Percentiles rank a stretch among this genome's conserved stretches.
phyloP scores from a whole-genome alignment of 2,329 filamentous ascomycete species.

The Verruconis gallopava region DNA sequence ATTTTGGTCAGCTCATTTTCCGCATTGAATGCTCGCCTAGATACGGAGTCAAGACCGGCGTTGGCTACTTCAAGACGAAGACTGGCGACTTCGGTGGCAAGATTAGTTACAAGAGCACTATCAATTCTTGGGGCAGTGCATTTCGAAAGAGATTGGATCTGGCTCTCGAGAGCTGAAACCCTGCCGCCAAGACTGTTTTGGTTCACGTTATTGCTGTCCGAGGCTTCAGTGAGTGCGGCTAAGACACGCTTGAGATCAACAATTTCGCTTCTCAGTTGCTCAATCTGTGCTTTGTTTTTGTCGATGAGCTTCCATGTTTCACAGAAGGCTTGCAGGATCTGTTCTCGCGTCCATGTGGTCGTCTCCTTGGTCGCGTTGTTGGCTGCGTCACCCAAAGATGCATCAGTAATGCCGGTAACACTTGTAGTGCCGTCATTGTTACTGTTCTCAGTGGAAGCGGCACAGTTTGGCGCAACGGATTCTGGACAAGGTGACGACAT shows the following conservation, averaged over 20 bases:
- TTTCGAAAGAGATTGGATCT: neutral
- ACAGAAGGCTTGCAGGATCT: neutral
- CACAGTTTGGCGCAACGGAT: neutral
- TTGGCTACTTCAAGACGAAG: neutral
- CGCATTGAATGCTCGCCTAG: neutral
- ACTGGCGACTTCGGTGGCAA: neutral
- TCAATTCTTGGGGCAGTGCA: neutral
- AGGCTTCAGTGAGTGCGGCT: neutral
- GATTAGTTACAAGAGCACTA: neutral
- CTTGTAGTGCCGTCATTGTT: no score
- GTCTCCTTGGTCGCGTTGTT: neutral
- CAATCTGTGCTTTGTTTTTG: neutral
- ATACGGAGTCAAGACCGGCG: neutral
- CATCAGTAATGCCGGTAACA: neutral
- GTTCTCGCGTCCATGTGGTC: neutral
- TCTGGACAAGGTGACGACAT: neutral
- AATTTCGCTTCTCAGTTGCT: neutral
- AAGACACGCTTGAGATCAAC: neutral
- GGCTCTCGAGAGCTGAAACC: neutral
- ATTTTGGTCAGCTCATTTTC: constrained; percentile 1
- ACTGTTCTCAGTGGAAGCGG: neutral
- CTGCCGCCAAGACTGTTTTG: neutral
- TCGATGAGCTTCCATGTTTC: neutral
- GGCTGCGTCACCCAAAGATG: neutral
- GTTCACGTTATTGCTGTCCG: neutral